phyloP scores from a whole-genome alignment of 257 asterid species.

The Leptodermis oblonga region DNA sequence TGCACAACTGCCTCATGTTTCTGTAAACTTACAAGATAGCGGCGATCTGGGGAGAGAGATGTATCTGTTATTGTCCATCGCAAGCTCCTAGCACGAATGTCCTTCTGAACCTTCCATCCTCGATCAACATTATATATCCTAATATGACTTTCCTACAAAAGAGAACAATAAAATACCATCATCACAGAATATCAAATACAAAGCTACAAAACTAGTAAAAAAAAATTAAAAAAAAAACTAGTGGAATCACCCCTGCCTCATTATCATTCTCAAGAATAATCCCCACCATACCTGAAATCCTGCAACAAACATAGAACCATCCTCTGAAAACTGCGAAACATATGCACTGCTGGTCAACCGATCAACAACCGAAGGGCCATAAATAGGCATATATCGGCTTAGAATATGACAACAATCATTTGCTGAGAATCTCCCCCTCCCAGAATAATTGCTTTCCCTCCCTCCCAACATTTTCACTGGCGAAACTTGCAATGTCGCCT shows the following conservation, averaged over 20 bases:
- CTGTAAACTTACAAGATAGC: constrained; percentile 64
- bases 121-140: constrained; percentile 72
- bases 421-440: constrained; percentile 74
- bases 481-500: constrained; percentile 46
- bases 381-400: constrained; percentile 68
- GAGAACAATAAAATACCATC: neutral
- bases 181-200: neutral
- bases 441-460: constrained; percentile 69
- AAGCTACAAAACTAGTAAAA: neutral
- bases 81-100: constrained; percentile 74
- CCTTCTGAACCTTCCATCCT: constrained; percentile 83
- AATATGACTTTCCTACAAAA: constrained; percentile 71
- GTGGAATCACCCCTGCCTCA: neutral
- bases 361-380: constrained; percentile 58
- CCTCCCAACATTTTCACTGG: constrained; percentile 76
- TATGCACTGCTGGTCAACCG: constrained; percentile 63
- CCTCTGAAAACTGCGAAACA: constrained; percentile 79
- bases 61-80: constrained; percentile 98
- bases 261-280: neutral
- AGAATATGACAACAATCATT: constrained; percentile 77
- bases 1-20: constrained; percentile 2
- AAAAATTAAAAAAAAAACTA: too few species aligned
- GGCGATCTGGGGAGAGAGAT: constrained; percentile 79
- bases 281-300: constrained; percentile 69
- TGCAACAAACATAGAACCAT: constrained; percentile 85